Conservation (phyloP, 176 grass and related monocot species). For the Bonia amplexicaulis region DNA sequence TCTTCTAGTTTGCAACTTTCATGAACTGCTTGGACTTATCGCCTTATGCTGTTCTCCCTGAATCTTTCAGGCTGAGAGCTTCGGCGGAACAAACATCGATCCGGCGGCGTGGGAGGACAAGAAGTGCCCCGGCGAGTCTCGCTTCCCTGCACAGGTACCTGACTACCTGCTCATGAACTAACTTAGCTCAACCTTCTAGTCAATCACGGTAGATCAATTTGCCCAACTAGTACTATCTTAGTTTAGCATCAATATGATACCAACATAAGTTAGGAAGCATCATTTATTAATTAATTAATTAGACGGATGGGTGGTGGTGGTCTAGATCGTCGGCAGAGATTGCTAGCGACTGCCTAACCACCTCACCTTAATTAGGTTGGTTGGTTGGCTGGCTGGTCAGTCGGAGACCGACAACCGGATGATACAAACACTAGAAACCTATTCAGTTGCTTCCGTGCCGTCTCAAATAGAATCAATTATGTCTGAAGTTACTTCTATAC, state of each 20-base stretch:
- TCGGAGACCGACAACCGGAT: neutral
- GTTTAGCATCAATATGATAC: neutral
- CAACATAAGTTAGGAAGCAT: neutral
- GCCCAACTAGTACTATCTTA: neutral
- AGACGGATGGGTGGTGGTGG: neutral
- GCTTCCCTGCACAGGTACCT: conserved; percentile 84
- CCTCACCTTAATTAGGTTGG: neutral
- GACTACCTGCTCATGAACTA: neutral
- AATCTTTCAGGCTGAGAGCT: conserved; percentile 66
- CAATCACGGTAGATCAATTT: neutral
- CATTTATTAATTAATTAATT: neutral
- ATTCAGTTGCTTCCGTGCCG: neutral
- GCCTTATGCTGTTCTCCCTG: neutral
- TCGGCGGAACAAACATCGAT: conserved; percentile 95
- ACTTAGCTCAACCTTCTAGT: neutral
- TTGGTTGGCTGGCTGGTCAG: neutral
- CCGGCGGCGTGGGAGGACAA: conserved; percentile 99
- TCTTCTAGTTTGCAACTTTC: neutral
- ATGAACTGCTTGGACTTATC: neutral
- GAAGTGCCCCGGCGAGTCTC: conserved; percentile 90
- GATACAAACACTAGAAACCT: neutral
- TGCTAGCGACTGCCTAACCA: conserved; percentile 20
- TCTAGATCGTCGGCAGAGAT: neutral
- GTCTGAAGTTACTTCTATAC: neutral
- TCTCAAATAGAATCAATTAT: neutral